These are phyloP conservation scores for Tephrocybe sp. DNA, from an alignment of 768 basidiomycete species.

Conservation along the genomic window DNA sequence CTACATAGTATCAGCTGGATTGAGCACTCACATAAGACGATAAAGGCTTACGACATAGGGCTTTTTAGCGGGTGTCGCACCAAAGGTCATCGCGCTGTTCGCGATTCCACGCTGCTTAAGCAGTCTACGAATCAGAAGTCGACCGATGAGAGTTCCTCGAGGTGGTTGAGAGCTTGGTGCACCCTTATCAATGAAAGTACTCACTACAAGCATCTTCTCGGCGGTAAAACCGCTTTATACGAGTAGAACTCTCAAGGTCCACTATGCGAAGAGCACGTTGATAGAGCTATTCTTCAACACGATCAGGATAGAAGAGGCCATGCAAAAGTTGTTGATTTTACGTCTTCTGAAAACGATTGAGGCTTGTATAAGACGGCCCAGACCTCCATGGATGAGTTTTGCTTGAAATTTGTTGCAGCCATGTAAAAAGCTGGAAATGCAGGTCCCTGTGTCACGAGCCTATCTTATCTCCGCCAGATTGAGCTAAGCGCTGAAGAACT, in stretches of 20 bases:
- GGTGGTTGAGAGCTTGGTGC: neutral
- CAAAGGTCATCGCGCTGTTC: constrained; percentile 47
- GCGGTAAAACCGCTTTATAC: constrained; percentile 64
- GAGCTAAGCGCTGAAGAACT: too few species aligned
- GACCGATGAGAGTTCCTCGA: constrained; percentile 73
- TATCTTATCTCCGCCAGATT: too few species aligned
- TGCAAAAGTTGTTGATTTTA: constrained; percentile 17
- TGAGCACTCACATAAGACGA: neutral
- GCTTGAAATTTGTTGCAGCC: constrained; percentile 1
- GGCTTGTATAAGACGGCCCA: constrained; percentile 44
- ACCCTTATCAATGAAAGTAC: neutral
- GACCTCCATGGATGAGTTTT: constrained; percentile 34
- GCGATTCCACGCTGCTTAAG: constrained; percentile 56
- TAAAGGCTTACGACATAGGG: constrained; percentile 59
- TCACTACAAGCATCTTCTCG: constrained; percentile 75
- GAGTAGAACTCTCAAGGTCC: constrained; percentile 52
- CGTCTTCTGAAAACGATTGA: constrained; percentile 38
- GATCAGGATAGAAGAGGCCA: constrained; percentile 1
- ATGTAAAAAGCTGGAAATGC: too few species aligned
- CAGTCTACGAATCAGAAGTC: constrained; percentile 66
- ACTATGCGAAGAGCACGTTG: constrained; percentile 54
- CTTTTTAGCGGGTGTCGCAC: constrained; percentile 62
- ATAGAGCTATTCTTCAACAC: constrained; percentile 50
- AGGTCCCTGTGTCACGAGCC: too few species aligned
- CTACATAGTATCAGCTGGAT: constrained; percentile 26